Base-by-base conservation (phyloP, 257 asterid species). In the Fraxinus quadrangulata region DNA sequence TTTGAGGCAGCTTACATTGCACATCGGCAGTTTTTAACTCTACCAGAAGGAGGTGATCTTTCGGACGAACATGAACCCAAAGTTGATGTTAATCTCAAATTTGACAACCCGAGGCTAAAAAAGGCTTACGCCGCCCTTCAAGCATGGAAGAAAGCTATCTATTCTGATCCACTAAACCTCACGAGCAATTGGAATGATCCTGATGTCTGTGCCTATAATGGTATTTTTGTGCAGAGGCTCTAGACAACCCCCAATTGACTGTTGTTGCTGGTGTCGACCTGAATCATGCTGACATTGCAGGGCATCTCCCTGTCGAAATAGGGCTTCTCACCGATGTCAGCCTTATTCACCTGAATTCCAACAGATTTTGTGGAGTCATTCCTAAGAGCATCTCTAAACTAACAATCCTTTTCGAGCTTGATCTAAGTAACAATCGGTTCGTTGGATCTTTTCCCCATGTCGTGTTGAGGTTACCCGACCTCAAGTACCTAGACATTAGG, bases 261-360 rank as follows among this genome's bases (percentile, higher is more conserved):
- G 96, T 90, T 23, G 98, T 94, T 14, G 98, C 97, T 21, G 98
- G 97, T 0, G 37, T 94, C 10, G 97, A 94, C 70, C 84, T 94
- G 16, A 94, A 90, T 82, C 88, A 85, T 14, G 94, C 81, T 1
- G 97, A 94, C 42, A 89, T 94, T 21, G 97, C 98, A 0, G 97
- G 97, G 0, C 92, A 94, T 36, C 84, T 92, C 0, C 98, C 98
- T 0, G 42, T 66, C 2, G 94, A 94, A 83, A 77, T 92, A 0
- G 97, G 83, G 6, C 33, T 89, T 21, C 56, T 94, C 24, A 73
- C 83, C 0, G 98, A 94, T n/a, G 67, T 89, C 13, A 81, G 89
- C 71, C 92, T 94, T n/a, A 74, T 92, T 79, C 97, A 92, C 70
- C 26, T 94, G 6, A 92, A 90, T 26, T 90, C 97, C 65, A 94